Evolutionary conservation across 495 filamentous ascomycete genomes (phyloP).

Genomic region (Evansstolkia leycettana): DNA sequence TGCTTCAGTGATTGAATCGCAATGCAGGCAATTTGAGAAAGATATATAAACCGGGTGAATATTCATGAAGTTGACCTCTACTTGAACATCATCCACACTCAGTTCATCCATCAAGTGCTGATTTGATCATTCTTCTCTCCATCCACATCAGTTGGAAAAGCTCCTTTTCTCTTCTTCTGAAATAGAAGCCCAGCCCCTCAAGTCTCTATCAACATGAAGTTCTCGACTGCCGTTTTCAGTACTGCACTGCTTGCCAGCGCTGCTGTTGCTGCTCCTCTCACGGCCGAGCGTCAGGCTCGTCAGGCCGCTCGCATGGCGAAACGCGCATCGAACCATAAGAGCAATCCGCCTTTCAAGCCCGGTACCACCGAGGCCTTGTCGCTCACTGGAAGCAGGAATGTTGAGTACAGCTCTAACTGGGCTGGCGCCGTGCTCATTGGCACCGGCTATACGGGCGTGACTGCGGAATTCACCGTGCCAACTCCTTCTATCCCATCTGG

Average conservation of each 20-base stretch:
- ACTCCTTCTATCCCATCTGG: constrained; percentile 22
- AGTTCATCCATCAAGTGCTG: no score
- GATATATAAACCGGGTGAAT: no score
- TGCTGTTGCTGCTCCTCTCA: constrained; percentile 17
- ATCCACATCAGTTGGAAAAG: no score
- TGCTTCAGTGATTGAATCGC: no score
- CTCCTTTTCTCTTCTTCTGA: no score
- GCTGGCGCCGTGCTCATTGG: constrained; percentile 38
- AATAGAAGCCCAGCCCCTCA: no score
- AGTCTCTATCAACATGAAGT: constrained; percentile 19
- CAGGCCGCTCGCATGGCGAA: constrained; percentile 8
- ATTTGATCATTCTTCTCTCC: no score
- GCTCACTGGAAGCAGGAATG: constrained; percentile 16
- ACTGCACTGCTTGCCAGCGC: constrained; percentile 12
- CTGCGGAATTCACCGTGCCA: constrained; percentile 37
- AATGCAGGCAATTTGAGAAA: no score
- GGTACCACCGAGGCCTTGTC: constrained; percentile 13
- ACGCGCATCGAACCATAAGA: constrained; percentile 3
- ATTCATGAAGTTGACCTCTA: no score
- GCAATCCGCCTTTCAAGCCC: constrained; percentile 15
- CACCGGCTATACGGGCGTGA: constrained; percentile 32
- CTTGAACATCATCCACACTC: no score
- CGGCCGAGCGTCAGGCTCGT: constrained; percentile 11
- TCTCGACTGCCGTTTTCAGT: constrained; percentile 8
- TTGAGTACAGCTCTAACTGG: constrained; percentile 40